These are phyloP conservation scores for Lachancea lanzarotensis DNA, from an alignment of 805 yeast species.

Conservation along the genomic window DNA sequence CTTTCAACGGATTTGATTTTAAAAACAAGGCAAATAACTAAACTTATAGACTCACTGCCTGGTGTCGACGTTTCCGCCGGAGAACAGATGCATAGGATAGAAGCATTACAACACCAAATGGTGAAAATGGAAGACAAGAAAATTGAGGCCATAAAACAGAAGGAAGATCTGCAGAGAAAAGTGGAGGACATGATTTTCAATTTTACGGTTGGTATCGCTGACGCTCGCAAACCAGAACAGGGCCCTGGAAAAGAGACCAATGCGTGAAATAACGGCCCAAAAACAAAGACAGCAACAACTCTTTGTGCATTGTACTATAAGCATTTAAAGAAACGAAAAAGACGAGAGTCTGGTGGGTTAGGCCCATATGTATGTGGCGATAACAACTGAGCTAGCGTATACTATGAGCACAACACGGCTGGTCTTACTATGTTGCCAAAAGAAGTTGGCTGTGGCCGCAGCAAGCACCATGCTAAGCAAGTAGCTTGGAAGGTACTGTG, in stretches of 20 bases:
- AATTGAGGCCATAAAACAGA: constrained; percentile 49
- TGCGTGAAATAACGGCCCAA: no score
- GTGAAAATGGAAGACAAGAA: constrained; percentile 54
- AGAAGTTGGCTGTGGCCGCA: constrained; percentile 11
- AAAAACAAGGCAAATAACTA: constrained; percentile 79
- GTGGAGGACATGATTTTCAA: constrained; percentile 61
- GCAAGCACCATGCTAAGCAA: constrained; percentile 10
- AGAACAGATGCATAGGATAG: constrained; percentile 62
- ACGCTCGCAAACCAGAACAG: constrained; percentile 24
- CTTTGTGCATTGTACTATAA: background rate
- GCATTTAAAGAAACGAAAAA: background rate
- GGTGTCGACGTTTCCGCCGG: constrained; percentile 83
- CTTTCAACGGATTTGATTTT: constrained; percentile 77
- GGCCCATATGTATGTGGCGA: background rate
- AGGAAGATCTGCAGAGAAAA: constrained; percentile 53
- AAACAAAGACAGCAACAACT: no score
- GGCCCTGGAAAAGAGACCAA: background rate
- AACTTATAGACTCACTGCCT: constrained; percentile 82
- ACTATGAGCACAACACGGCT: background rate
- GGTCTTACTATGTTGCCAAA: constrained; percentile 1
- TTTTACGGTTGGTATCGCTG: constrained; percentile 34
- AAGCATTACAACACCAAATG: constrained; percentile 55
- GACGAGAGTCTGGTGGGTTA: background rate
- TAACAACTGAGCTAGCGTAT: background rate
- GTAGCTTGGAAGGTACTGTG: constrained; percentile 23